phyloP scores from a whole-genome alignment of 306 rosid species.

The Sicyos baderoa region DNA sequence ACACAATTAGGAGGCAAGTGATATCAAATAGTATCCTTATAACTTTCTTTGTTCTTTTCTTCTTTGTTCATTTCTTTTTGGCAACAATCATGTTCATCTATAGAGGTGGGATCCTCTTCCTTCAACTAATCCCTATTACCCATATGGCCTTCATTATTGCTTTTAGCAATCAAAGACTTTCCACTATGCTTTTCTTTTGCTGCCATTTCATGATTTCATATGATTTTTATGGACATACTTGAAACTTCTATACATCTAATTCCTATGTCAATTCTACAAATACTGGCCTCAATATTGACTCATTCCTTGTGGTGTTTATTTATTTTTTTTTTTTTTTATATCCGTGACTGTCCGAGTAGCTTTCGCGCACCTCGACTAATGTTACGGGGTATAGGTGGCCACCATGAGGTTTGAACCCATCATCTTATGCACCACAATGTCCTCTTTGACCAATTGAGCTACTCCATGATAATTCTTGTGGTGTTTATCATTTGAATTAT shows the following conservation, averaged over 20 bases:
- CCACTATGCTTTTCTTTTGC: neutral
- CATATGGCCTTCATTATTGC: slow-evolving; percentile 13
- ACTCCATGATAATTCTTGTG: too few species aligned
- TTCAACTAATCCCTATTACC: neutral
- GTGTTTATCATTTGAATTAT: neutral
- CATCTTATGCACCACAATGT: too few species aligned
- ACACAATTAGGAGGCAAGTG: slow-evolving; percentile 14
- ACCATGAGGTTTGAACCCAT: too few species aligned
- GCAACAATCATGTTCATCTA: slow-evolving; percentile 14
- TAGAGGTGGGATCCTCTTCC: slow-evolving; percentile 14
- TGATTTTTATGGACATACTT: neutral
- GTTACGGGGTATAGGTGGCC: too few species aligned
- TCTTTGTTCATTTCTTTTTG: slow-evolving; percentile 19
- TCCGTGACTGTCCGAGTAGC: too few species aligned
- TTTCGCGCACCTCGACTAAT: too few species aligned
- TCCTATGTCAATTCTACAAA: neutral
- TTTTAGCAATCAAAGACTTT: neutral
- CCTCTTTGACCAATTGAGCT: too few species aligned
- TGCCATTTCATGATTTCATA: slow-evolving; percentile 14
- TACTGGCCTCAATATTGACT: neutral
- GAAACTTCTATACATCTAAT: neutral
- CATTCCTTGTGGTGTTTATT: neutral
- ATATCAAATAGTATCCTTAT: neutral
- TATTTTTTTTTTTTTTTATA: too few species aligned
- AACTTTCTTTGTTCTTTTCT: slow-evolving; percentile 9